Conservation (phyloP, 768 basidiomycete genomes). For the Trametes punicea region DNA sequence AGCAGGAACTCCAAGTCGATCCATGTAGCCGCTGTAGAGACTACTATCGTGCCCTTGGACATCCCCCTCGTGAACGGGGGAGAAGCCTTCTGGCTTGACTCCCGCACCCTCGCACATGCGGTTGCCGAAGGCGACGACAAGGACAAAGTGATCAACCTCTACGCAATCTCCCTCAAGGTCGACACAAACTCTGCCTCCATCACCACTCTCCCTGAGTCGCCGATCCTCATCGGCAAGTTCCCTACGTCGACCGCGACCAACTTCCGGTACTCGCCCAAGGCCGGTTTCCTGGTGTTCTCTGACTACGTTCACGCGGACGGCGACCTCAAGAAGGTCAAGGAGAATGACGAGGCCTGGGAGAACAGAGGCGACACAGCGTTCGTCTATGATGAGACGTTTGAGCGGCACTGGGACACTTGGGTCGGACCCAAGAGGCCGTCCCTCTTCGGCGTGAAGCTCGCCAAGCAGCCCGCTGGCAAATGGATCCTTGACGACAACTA, state of each 20-base stretch:
- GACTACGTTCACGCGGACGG: conserved; percentile 79
- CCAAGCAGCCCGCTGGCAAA: conserved; percentile 42
- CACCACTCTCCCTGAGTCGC: conserved; percentile 35
- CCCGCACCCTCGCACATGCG: conserved; percentile 66
- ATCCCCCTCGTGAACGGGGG: conserved; percentile 67
- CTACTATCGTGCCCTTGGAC: conserved; percentile 46
- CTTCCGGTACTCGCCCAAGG: conserved; percentile 60
- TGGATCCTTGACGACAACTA: conserved; percentile 56
- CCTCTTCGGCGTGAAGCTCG: conserved; percentile 66
- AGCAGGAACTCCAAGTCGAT: conserved; percentile 69
- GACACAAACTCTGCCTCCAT: conserved; percentile 29
- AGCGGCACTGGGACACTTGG: conserved; percentile 66
- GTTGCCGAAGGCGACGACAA: conserved; percentile 50
- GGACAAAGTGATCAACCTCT: conserved; percentile 51
- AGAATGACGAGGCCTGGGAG: conserved; percentile 70
- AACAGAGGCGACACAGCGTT: conserved; percentile 66
- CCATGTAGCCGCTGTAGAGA: conserved; percentile 56
- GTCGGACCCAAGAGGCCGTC: conserved; percentile 64
- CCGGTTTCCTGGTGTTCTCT: conserved; percentile 76
- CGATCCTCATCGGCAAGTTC: conserved; percentile 56
- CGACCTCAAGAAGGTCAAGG: conserved; percentile 60
- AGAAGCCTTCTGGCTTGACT: conserved; percentile 76
- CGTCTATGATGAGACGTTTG: conserved; percentile 47
- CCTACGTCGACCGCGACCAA: conserved; percentile 66
- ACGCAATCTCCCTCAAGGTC: conserved; percentile 54